A percentile compares a stretch with the other conserved stretches of the same genome.
phyloP scores from a whole-genome alignment of 768 basidiomycete genomes.

The Lactarius sanguifluus region DNA sequence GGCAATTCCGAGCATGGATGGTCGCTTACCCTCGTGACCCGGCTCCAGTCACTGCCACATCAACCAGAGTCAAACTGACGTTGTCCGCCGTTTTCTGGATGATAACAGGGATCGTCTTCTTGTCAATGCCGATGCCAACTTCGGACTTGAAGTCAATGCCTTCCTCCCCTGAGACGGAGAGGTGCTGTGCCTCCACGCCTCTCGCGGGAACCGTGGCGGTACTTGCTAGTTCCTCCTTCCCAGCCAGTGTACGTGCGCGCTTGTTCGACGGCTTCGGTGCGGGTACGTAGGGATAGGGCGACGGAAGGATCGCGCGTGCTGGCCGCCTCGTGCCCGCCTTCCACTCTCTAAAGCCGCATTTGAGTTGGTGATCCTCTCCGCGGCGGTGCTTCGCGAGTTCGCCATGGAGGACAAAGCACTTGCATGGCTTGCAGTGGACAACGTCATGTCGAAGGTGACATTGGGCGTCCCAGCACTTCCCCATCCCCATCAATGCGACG shows the following conservation, averaged over 20 bases:
- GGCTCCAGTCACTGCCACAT: background rate
- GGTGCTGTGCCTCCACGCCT: background rate
- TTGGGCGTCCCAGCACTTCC: background rate
- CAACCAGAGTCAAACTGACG: background rate
- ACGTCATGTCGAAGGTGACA: constrained; percentile 9
- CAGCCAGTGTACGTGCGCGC: background rate
- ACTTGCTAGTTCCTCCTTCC: background rate
- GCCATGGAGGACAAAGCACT: constrained; percentile 6
- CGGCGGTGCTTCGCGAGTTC: constrained; percentile 1
- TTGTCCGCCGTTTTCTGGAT: background rate
- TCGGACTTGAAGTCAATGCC: background rate
- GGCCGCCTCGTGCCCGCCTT: background rate
- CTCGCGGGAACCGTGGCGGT: background rate
- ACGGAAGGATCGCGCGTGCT: background rate
- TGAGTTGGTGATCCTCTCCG: background rate
- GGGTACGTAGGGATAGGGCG: background rate
- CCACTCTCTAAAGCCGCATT: background rate
- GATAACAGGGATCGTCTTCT: background rate
- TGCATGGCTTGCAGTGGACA: background rate
- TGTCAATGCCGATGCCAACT: background rate
- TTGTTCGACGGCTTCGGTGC: background rate
- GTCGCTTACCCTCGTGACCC: background rate
- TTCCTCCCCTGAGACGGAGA: background rate
- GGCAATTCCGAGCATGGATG: background rate
- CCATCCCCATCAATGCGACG: background rate